Conservation (phyloP, 2,329 filamentous ascomycete species). For the Bipolaris cookei region DNA sequence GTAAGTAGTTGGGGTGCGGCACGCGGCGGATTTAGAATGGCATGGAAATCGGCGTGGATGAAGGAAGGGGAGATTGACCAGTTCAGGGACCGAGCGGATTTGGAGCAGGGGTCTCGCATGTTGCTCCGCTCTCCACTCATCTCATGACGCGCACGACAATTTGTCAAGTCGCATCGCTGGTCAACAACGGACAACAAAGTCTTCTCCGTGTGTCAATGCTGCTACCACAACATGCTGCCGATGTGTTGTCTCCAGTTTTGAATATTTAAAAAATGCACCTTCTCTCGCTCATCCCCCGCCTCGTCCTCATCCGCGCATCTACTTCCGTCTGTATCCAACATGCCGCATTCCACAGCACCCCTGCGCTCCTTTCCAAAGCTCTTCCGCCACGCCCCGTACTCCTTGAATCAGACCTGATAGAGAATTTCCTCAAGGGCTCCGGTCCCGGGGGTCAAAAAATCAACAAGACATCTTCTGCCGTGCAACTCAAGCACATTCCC, state of each 20-base stretch:
- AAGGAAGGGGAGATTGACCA: conserved; percentile 10
- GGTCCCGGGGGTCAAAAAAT: conserved; percentile 97
- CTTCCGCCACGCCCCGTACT: conserved; percentile 75
- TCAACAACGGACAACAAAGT: background rate
- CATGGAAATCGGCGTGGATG: conserved; percentile 1
- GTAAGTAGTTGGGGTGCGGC: background rate
- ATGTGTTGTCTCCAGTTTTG: conserved; percentile 13
- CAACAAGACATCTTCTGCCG: conserved; percentile 96
- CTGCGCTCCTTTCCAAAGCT: conserved; percentile 25
- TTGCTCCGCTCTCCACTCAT: background rate
- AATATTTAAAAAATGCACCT: conserved; percentile 18
- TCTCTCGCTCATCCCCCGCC: conserved; percentile 12
- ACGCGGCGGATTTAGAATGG: conserved; percentile 1
- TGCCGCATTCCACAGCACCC: conserved; percentile 25
- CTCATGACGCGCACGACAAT: conserved; percentile 6
- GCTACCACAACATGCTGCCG: conserved; percentile 15
- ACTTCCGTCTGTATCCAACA: conserved; percentile 17
- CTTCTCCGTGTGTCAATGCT: conserved; percentile 17
- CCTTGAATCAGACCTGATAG: conserved; percentile 78
- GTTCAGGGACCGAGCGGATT: conserved; percentile 15
- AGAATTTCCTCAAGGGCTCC: conserved; percentile 86
- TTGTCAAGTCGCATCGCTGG: background rate
- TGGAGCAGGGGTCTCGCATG: conserved; percentile 7
- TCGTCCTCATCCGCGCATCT: conserved; percentile 8
- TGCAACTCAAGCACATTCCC: conserved; percentile 88